Conservation (phyloP, 176 grass and related monocot species). For the Tillandsia fasciculata region DNA sequence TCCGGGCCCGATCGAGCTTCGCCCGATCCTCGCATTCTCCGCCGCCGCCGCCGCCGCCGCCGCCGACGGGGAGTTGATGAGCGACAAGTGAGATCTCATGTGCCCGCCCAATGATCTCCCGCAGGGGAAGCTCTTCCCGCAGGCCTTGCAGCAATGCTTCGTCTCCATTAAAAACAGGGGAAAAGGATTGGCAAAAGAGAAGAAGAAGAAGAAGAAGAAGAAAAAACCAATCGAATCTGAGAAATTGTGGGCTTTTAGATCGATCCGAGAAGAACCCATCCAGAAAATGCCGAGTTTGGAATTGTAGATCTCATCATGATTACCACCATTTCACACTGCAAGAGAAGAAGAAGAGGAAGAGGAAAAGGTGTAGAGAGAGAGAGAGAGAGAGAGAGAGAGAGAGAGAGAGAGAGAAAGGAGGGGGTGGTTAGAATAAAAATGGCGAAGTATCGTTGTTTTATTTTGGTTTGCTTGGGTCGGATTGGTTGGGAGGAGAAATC, state of each 20-base stretch:
- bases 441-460: conserved; percentile 34
- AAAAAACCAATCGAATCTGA: neutral
- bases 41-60: neutral
- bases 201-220: neutral
- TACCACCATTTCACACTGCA: neutral
- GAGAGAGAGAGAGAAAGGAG: conserved; percentile 19
- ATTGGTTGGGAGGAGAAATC: conserved; percentile 40
- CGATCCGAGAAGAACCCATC: neutral
- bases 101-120: conserved; percentile 57
- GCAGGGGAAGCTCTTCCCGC: conserved; percentile 42
- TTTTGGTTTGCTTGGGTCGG: conserved; percentile 17
- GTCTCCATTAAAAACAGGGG: neutral
- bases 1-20: neutral
- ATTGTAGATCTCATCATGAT: too few species aligned
- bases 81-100: conserved; percentile 49
- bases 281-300: too few species aligned
- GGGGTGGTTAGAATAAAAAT: neutral
- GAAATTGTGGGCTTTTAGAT: neutral
- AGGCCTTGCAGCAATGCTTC: conserved; percentile 47
- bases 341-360: conserved; percentile 39
- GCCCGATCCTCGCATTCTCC: conserved; percentile 12
- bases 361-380: conserved; percentile 25
- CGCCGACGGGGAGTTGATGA: conserved; percentile 4
- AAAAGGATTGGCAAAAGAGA: conserved; percentile 18
- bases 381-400: conserved; percentile 21